phyloP scores from a whole-genome alignment of 306 rosid genomes.

The Cucurbita pepo region DNA sequence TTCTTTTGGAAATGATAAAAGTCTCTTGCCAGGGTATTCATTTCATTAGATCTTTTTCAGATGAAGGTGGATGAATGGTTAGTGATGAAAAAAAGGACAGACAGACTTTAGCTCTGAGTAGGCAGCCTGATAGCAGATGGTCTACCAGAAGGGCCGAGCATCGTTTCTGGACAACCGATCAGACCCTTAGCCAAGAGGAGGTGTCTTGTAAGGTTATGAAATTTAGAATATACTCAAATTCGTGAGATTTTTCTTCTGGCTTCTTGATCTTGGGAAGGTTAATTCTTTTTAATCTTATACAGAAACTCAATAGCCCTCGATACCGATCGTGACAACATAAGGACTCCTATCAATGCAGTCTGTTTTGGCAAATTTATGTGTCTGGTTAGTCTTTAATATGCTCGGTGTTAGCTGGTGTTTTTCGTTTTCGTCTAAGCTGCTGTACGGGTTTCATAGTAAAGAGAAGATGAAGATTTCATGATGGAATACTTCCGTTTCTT shows the following conservation, averaged over 20 bases:
- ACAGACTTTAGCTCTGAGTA: background rate
- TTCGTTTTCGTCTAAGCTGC: background rate
- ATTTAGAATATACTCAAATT: slow-evolving; percentile 12
- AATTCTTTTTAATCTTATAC: background rate
- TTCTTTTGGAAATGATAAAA: background rate
- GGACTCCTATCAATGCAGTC: background rate
- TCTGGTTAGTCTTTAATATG: background rate
- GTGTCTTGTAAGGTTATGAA: slow-evolving; percentile 7
- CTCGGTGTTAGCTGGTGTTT: background rate
- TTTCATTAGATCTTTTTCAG: background rate
- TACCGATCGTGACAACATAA: background rate
- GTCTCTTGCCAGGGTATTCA: background rate
- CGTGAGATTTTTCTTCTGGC: background rate
- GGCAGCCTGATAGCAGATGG: background rate
- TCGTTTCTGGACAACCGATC: background rate
- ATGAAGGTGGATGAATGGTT: background rate
- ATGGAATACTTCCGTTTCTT: too few species aligned
- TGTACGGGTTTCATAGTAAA: background rate
- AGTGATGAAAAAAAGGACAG: background rate
- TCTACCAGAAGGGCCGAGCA: background rate
- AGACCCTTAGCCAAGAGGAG: background rate
- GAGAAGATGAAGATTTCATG: slow-evolving; percentile 1
- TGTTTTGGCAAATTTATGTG: background rate
- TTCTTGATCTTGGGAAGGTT: slow-evolving; percentile 2
- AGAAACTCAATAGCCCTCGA: background rate